Conservation (phyloP, 495 filamentous ascomycete species). For the Terfezia claveryi region DNA sequence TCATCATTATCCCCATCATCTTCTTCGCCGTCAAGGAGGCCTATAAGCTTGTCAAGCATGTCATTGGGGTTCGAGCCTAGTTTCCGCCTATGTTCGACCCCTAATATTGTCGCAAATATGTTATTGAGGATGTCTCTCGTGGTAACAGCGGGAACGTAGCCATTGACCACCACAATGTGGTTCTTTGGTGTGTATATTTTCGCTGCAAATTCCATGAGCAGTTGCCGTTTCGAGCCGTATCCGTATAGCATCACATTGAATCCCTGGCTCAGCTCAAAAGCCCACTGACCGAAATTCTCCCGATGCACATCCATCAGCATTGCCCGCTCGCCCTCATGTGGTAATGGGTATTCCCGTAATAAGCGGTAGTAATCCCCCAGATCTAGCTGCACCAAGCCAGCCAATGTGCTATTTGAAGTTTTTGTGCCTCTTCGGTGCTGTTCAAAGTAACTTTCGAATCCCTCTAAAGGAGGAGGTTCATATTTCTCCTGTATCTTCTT, state of each 20-base stretch:
- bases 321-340: slow-evolving; percentile 45
- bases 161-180: slow-evolving; percentile 68
- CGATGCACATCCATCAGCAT: slow-evolving; percentile 54
- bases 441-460: slow-evolving; percentile 83
- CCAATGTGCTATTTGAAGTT: slow-evolving; percentile 69
- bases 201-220: slow-evolving; percentile 56
- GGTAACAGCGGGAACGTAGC: slow-evolving; percentile 55
- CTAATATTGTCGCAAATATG: slow-evolving; percentile 41
- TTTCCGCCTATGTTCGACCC: slow-evolving; percentile 28
- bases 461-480: slow-evolving; percentile 47
- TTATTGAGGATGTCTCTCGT: slow-evolving; percentile 59
- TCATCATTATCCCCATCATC: slow-evolving; percentile 14
- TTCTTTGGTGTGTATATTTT: slow-evolving; percentile 34
- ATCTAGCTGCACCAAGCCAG: slow-evolving; percentile 51
- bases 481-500: slow-evolving; percentile 17
- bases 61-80: slow-evolving; percentile 41
- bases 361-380: slow-evolving; percentile 79
- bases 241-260: slow-evolving; percentile 88
- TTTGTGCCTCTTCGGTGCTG: slow-evolving; percentile 61
- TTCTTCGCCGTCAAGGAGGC: slow-evolving; percentile 30
- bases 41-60: slow-evolving; percentile 39
- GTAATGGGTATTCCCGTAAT: slow-evolving; percentile 41
- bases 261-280: slow-evolving; percentile 68
- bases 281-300: slow-evolving; percentile 73
- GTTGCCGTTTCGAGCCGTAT: slow-evolving; percentile 64